Evolutionary conservation across 345 rosid genomes (phyloP), one percentile per base, ranked within the genome.

Genomic region (Barbarea vulgaris): DNA sequence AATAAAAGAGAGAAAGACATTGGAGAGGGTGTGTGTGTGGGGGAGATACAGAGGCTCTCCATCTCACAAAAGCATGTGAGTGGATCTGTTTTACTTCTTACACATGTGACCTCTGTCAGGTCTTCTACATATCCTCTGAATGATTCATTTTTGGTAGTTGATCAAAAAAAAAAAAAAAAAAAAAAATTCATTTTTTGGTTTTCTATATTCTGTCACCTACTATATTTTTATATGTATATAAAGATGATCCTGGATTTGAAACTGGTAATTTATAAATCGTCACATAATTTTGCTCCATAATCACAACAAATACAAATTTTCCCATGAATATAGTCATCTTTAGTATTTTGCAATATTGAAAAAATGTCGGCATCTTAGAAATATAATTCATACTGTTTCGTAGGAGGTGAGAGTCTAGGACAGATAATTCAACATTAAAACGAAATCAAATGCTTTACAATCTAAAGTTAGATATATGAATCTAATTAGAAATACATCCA

Each of bases 51-150:
- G 77, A 76, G 51, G 54, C 75, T 77, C 75, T 73, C 76, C 67
- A 54, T 76, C 75, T 80, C 78, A 84, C 66, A 61, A 52, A 70
- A 61, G 84, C 96, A 93, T 86, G 93, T 90, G 96, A 64, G 89
- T 86, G 90, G 90, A 93, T 85, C 90, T 73, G 21, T 56, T 69
- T 44, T 52, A 18, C 53, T 33, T 46, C 71, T 63, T 64, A 46
- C 41, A 36, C 97, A 91, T 87, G 94, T 90, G 93, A 70, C 80
- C 1, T 64, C 25, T 63, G 75, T 77, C 76, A 77, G 76, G 42
- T 70, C 66, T 11, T 70, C 65, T n/a, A 41, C 31, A 56, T 77
- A 46, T 50, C 65, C 61, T 70, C 21, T 70, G 15, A 64, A 19
- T 70, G 19, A 63, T 64, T 69, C 64, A 52, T 33, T 46, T 77